Evolutionary conservation across 2,329 filamentous ascomycete species (phyloP).

Genomic region (Elsinoe perseae): DNA sequence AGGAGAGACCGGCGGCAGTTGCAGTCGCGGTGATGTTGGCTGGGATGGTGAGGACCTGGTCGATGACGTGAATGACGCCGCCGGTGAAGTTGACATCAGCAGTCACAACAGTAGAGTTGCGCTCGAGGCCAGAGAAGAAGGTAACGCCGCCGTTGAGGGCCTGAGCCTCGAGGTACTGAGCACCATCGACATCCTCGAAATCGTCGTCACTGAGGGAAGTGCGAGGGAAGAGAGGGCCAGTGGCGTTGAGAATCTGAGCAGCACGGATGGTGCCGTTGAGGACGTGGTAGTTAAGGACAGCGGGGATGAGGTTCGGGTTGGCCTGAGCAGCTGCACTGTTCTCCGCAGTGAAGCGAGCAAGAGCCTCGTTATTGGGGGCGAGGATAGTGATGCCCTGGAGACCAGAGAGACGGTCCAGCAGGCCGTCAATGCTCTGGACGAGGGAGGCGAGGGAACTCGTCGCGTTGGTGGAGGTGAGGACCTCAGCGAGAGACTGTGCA

Average conservation of each 20-base stretch:
- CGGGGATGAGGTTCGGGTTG: conserved; percentile 32
- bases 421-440: conserved; percentile 22
- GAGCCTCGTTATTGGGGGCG: conserved; percentile 45
- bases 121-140: conserved; percentile 47
- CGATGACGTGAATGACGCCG: conserved; percentile 42
- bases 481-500: conserved; percentile 20
- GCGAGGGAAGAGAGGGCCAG: conserved; percentile 36
- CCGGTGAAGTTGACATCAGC: conserved; percentile 39
- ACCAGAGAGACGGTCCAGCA: conserved; percentile 28
- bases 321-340: conserved; percentile 29
- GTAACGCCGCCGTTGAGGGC: conserved; percentile 37
- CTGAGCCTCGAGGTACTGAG: conserved; percentile 49
- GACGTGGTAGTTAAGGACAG: conserved; percentile 52
- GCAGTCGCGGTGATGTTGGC: conserved; percentile 27
- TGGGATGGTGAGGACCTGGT: conserved; percentile 38
- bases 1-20: conserved; percentile 31
- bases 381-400: conserved; percentile 46
- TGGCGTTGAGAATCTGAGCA: conserved; percentile 31
- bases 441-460: conserved; percentile 24
- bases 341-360: conserved; percentile 25
- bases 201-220: conserved; percentile 44
- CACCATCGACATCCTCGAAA: conserved; percentile 53
- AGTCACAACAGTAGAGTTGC: conserved; percentile 42
- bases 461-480: conserved; percentile 23
- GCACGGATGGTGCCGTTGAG: conserved; percentile 45